Conservation (phyloP, 2,329 filamentous ascomycete species). For the Ophidiomyces ophidiicola region DNA sequence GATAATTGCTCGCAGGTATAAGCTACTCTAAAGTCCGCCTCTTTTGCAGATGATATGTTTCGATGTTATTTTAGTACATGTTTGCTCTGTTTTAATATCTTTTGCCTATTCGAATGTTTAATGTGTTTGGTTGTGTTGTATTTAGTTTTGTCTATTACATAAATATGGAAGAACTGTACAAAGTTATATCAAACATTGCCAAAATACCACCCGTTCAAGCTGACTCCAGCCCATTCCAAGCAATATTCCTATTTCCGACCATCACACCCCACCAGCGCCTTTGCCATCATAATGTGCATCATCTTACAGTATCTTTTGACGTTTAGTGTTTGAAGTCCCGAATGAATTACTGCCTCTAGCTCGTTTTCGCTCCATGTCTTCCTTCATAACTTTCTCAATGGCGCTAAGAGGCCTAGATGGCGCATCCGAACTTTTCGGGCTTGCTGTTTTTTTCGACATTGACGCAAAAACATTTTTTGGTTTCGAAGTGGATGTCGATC, state of each 20-base stretch:
- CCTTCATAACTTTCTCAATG: conserved; percentile 16
- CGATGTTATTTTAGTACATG: neutral
- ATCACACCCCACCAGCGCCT: too few species aligned
- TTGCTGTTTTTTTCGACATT: conserved; percentile 12
- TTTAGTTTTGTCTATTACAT: conserved; percentile 1
- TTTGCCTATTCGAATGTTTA: neutral
- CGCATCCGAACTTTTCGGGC: conserved; percentile 11
- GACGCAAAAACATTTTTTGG: conserved; percentile 16
- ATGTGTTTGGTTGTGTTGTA: neutral
- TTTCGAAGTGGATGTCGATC: conserved; percentile 6
- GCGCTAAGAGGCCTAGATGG: conserved; percentile 13
- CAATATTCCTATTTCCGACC: too few species aligned
- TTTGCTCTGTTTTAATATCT: neutral
- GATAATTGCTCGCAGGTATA: conserved; percentile 31
- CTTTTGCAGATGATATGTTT: neutral
- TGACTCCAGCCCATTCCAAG: too few species aligned
- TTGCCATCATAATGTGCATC: too few species aligned
- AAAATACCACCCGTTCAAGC: too few species aligned
- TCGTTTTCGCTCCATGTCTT: conserved; percentile 16
- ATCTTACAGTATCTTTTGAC: conserved; percentile 14
- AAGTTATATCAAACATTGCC: too few species aligned
- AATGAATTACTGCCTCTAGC: conserved; percentile 4
- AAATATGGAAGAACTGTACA: too few species aligned
- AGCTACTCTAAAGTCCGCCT: conserved; percentile 25
- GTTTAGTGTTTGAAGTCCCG: conserved; percentile 8